These are phyloP conservation scores for Polytrichum formosum DNA, from an alignment of 225 moss, liverwort and hornwort genomes.

Conservation along the genomic window DNA sequence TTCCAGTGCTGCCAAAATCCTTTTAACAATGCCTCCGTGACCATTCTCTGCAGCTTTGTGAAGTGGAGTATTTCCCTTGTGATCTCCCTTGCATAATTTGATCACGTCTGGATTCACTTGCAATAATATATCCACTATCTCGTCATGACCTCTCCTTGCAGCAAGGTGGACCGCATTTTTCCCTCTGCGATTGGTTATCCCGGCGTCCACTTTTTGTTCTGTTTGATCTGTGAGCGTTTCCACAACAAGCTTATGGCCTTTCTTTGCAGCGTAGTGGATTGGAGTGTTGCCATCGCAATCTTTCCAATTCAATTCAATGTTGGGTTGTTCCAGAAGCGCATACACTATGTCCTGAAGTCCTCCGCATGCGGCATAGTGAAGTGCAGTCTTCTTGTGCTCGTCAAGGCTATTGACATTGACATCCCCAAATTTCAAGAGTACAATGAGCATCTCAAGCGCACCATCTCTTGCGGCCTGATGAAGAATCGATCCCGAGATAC, in stretches of 20 bases:
- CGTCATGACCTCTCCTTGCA: background rate
- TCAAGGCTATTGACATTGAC: background rate
- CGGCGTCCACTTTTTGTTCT: background rate
- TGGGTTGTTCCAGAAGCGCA: background rate
- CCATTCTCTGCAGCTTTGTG: constrained; percentile 2
- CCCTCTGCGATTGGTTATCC: background rate
- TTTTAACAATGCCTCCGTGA: background rate
- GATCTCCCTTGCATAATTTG: background rate
- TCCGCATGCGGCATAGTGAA: background rate
- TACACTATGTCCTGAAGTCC: background rate
- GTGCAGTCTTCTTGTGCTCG: background rate
- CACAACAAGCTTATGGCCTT: background rate
- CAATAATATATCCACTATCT: background rate
- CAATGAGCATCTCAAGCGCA: too few species aligned
- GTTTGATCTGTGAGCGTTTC: background rate
- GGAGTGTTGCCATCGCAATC: background rate
- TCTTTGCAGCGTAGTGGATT: background rate
- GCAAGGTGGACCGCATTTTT: background rate
- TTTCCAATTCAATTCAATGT: background rate
- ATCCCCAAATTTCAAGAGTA: background rate
- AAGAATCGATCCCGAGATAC: too few species aligned
- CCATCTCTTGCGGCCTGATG: too few species aligned
- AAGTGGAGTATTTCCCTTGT: background rate
- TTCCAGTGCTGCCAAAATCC: background rate
- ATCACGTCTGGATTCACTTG: background rate